These are phyloP conservation scores for Scenedesmus sp. DNA, from an alignment of 163 green algal species.

Conservation along the genomic window DNA sequence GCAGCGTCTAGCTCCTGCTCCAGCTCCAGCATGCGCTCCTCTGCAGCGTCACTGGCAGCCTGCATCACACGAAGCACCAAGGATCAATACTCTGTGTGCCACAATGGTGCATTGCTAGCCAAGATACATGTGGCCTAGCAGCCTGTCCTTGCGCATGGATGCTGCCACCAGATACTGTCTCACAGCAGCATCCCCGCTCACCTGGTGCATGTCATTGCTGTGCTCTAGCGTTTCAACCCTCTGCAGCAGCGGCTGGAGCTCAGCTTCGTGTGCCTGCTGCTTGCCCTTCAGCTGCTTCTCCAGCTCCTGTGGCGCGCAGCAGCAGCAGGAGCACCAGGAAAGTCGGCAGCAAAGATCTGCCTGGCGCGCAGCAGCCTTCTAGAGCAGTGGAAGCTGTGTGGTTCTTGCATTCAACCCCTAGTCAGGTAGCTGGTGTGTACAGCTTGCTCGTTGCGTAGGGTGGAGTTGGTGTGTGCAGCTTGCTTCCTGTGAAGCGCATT, in stretches of 20 bases:
- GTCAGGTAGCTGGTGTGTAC: too few relatives aligned
- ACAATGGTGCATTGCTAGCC: not conserved
- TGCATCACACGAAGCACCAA: not conserved
- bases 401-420: too few relatives aligned
- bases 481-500: too few relatives aligned
- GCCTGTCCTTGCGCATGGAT: too few relatives aligned
- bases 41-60: conserved; percentile 26
- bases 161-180: too few relatives aligned
- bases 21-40: conserved; percentile 23
- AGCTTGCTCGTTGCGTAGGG: too few relatives aligned
- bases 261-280: not conserved
- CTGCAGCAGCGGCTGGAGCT: not conserved
- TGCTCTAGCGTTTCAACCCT: not conserved
- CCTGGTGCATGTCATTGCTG: not conserved
- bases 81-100: not conserved
- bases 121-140: too few relatives aligned
- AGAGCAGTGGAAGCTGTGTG: too few relatives aligned
- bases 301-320: conserved; percentile 13
- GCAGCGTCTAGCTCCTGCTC: not conserved
- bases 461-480: too few relatives aligned
- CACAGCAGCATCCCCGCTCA: too few relatives aligned
- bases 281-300: conserved; percentile 32
- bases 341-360: not conserved
- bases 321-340: not conserved
- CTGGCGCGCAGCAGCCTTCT: not conserved